phyloP scores from a whole-genome alignment of 2,329 filamentous ascomycete genomes.

The Botryotinia convoluta region DNA sequence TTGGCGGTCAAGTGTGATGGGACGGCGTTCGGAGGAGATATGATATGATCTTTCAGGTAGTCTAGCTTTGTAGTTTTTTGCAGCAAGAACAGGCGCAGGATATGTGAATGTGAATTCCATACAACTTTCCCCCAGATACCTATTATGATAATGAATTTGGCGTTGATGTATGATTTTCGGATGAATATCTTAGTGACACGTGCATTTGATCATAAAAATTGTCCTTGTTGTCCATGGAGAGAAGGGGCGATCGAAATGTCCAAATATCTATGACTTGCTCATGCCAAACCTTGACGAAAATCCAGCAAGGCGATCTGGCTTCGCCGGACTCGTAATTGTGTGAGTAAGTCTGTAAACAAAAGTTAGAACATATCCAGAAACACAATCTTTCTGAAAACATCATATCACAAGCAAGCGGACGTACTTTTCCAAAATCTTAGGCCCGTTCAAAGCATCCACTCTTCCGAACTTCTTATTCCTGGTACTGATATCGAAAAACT shows the following conservation, averaged over 20 bases:
- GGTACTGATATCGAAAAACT: slow-evolving; percentile 90
- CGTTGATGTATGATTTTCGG: not conserved
- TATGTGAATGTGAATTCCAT: slow-evolving; percentile 10
- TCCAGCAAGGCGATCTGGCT: slow-evolving; percentile 64
- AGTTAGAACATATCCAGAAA: not conserved
- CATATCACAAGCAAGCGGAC: slow-evolving; percentile 29
- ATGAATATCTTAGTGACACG: not conserved
- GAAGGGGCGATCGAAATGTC: not conserved
- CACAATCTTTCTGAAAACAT: not conserved
- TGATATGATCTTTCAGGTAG: slow-evolving; percentile 11
- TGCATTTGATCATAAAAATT: not conserved
- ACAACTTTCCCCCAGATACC: not conserved
- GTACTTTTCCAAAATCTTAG: slow-evolving; percentile 87
- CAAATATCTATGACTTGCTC: slow-evolving; percentile 40
- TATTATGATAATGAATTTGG: not conserved
- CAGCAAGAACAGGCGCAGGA: slow-evolving; percentile 17
- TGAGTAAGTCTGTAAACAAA: slow-evolving; percentile 53
- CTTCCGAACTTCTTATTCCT: slow-evolving; percentile 91
- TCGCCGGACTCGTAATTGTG: slow-evolving; percentile 56
- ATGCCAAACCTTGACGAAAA: slow-evolving; percentile 75
- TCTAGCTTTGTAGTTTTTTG: slow-evolving; percentile 11
- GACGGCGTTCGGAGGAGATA: slow-evolving; percentile 21
- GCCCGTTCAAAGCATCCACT: slow-evolving; percentile 88
- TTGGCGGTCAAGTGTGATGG: slow-evolving; percentile 3
- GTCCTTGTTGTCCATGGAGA: not conserved